Evolutionary conservation across 2,329 filamentous ascomycete species (phyloP).

Genomic region (Aspergillus candidus): DNA sequence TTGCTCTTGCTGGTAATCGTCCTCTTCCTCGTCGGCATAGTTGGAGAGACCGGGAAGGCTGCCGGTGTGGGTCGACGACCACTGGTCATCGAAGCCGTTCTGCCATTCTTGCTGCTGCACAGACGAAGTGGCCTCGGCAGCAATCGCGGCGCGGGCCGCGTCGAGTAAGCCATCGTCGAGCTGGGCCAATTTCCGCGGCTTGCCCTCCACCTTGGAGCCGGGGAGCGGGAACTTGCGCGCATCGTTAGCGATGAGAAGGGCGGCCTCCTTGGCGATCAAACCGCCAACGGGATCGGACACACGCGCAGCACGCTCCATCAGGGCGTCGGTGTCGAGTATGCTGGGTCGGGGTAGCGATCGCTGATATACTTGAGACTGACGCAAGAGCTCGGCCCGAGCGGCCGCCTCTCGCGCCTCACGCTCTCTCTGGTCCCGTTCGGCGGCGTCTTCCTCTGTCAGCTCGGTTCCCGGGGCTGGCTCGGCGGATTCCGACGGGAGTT

Average conservation of each 20-base stretch:
- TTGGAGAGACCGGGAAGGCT: constrained; percentile 69
- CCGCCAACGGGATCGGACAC: constrained; percentile 59
- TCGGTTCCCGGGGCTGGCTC: constrained; percentile 51
- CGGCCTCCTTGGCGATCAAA: constrained; percentile 70
- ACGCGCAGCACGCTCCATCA: constrained; percentile 59
- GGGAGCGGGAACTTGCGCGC: constrained; percentile 67
- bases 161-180: constrained; percentile 68
- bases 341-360: constrained; percentile 71
- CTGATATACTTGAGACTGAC: constrained; percentile 89
- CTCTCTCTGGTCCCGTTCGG: constrained; percentile 68
- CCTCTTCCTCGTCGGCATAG: constrained; percentile 71
- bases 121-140: constrained; percentile 57
- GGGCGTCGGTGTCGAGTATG: constrained; percentile 61
- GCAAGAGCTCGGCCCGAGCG: constrained; percentile 64
- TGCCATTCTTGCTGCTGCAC: constrained; percentile 45
- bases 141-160: constrained; percentile 69
- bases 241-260: constrained; percentile 75
- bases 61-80: constrained; percentile 46
- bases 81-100: constrained; percentile 47
- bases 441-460: constrained; percentile 59
- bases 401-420: constrained; percentile 57
- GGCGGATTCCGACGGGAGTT: constrained; percentile 70
- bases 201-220: constrained; percentile 59
- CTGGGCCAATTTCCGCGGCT: constrained; percentile 52
- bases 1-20: constrained; percentile 50